Conservation (phyloP, 2,329 filamentous ascomycete species). For the Fusarium nanum region DNA sequence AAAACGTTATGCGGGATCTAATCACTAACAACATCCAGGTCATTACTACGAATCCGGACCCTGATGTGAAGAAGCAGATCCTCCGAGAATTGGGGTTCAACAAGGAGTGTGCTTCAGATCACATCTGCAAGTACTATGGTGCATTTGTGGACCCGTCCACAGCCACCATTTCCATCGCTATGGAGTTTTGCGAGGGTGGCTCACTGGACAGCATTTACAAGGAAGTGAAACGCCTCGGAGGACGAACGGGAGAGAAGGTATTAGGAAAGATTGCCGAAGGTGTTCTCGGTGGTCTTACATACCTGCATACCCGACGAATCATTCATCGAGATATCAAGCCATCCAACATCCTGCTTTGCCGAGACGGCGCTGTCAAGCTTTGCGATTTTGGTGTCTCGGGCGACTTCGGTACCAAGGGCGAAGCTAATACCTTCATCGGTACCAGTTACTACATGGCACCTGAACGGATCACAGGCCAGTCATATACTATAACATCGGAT, state of each 20-base stretch:
- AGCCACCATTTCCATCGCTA: slow-evolving; percentile 96
- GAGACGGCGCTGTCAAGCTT: slow-evolving; percentile 93
- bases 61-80: slow-evolving; percentile 98
- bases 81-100: slow-evolving; percentile 97
- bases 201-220: slow-evolving; percentile 97
- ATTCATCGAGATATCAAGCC: slow-evolving; percentile 99
- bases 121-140: slow-evolving; percentile 98
- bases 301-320: slow-evolving; percentile 94
- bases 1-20: background rate
- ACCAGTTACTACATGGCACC: slow-evolving; percentile 99
- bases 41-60: slow-evolving; percentile 97
- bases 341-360: slow-evolving; percentile 93
- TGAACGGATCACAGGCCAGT: slow-evolving; percentile 96
- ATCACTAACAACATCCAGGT: slow-evolving; percentile 68
- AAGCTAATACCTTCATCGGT: slow-evolving; percentile 98
- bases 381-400: slow-evolving; percentile 98
- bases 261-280: slow-evolving; percentile 96
- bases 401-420: slow-evolving; percentile 97
- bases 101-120: slow-evolving; percentile 93
- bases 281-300: slow-evolving; percentile 91
- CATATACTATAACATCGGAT: slow-evolving; percentile 97
- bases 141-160: slow-evolving; percentile 97
- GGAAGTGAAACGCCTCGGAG: slow-evolving; percentile 94
- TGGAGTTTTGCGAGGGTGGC: slow-evolving; percentile 98
- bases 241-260: slow-evolving; percentile 95